Conservation (phyloP, 2,329 filamentous ascomycete genomes). For the Diaporthe caulivora region DNA sequence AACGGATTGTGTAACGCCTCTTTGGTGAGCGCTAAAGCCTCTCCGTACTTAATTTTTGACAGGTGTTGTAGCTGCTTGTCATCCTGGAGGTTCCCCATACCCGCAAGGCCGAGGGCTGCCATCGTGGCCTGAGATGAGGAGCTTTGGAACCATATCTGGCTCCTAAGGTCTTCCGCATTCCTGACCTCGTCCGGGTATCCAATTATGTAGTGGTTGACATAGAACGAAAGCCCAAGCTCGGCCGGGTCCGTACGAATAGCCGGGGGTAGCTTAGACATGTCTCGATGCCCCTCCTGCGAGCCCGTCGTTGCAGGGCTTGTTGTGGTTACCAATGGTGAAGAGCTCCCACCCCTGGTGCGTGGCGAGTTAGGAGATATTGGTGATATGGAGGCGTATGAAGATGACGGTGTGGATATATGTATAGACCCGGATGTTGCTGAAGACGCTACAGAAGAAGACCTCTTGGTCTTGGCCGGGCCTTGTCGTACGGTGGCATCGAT, state of each 20-base stretch:
- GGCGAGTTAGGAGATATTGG: conserved; percentile 21
- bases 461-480: conserved; percentile 13
- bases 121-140: conserved; percentile 62
- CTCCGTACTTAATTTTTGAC: conserved; percentile 66
- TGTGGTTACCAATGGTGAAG: not conserved
- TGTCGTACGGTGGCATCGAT: conserved; percentile 11
- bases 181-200: conserved; percentile 64
- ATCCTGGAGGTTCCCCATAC: conserved; percentile 65
- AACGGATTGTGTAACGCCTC: conserved; percentile 53
- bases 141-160: conserved; percentile 53
- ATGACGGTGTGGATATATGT: conserved; percentile 28
- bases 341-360: not conserved
- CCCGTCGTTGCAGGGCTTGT: not conserved
- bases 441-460: conserved; percentile 38
- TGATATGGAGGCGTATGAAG: conserved; percentile 36
- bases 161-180: conserved; percentile 52
- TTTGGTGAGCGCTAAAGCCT: conserved; percentile 63
- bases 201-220: conserved; percentile 63
- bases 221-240: conserved; percentile 64
- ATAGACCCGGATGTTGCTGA: conserved; percentile 35
- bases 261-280: not conserved
- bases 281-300: not conserved
- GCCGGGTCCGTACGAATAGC: conserved; percentile 56
- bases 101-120: conserved; percentile 69
- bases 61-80: conserved; percentile 58